Evolutionary conservation across 2,329 filamentous ascomycete genomes (phyloP), one percentile per base, ranked within the genome.

Genomic region (Fusarium fujikuroi): DNA sequence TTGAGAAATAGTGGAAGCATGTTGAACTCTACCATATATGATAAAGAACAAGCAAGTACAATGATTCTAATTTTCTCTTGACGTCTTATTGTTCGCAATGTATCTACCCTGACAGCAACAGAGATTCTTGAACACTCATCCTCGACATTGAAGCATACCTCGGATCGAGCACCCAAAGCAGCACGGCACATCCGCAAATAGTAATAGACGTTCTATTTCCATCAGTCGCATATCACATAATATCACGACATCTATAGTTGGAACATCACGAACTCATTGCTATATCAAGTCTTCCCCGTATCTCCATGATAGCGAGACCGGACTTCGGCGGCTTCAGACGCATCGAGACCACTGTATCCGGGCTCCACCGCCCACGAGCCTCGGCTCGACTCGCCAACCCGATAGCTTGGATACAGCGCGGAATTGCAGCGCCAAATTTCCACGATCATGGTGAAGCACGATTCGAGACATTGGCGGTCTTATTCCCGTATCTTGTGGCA

Each of bases 71-170:
- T 9, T 32, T 2, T 9, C 21, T 7, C 15, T 14, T 0, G 3
- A 14, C 2, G 10, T 5, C 1, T 34, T 4, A 9, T 34, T 14
- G 21, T 8, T 30, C 28, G 28, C 10, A 9, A 30, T 30, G 28
- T 30, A 11, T 23, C 21, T 19, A 8, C 5, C 7, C 3, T 18
- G 8, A 7, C 10, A 12, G 3, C 3, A 18, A 23, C 1, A 21
- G 8, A 7, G 12, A 46, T 3, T 7, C 3, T 19, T 4, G 0
- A 28, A 15, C 5, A 14, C 0, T 25, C 4, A 6, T 14, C 11
- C 23, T 25, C 4, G 16, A 9, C 4, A 0, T 6, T 0, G 1
- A 3, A 44, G 5, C 19, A 18, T 4, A 12, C 2, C 0, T 11
- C 12, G 25, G 18, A 25, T 36, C 12, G 12, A 10, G 1, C 9